A percentile compares a stretch with the other conserved stretches of the same genome.
phyloP scores from a whole-genome alignment of 31 red algal genomes.

The Endocladia muricata region DNA sequence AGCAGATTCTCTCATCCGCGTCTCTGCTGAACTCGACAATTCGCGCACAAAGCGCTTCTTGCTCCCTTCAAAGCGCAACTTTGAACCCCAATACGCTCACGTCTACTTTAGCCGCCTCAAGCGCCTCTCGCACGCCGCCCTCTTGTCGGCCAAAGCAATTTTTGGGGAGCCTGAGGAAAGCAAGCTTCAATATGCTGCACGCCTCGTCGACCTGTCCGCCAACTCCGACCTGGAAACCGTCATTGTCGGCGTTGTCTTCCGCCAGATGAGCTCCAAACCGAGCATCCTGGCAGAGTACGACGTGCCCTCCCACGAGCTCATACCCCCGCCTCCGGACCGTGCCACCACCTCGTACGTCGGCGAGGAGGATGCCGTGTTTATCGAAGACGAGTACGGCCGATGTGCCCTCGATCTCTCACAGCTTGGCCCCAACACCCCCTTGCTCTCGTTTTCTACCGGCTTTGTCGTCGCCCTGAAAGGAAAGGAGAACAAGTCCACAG shows the following conservation, averaged over 20 bases:
- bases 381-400: constrained; percentile 91
- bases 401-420: constrained; percentile 53
- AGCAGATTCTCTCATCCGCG: neutral
- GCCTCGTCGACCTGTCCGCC: constrained; percentile 23
- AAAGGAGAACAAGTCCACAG: constrained; percentile 35
- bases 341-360: constrained; percentile 33
- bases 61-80: constrained; percentile 45
- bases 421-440: neutral
- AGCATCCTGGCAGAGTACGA: constrained; percentile 86
- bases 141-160: constrained; percentile 24
- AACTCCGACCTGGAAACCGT: constrained; percentile 35
- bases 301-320: constrained; percentile 49
- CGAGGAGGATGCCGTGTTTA: constrained; percentile 52
- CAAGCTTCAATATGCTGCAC: constrained; percentile 30
- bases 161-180: constrained; percentile 22
- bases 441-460: constrained; percentile 52
- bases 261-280: constrained; percentile 79
- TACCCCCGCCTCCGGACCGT: constrained; percentile 65
- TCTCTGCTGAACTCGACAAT: constrained; percentile 9
- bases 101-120: constrained; percentile 81
- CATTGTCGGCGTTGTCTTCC: constrained; percentile 82
- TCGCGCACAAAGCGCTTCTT: constrained; percentile 53
- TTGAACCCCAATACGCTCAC: constrained; percentile 76
- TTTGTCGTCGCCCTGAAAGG: constrained; percentile 85
- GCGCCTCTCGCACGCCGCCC: constrained; percentile 19